These are phyloP conservation scores for Symbiodinium pilosum DNA, from an alignment of 73 alveolate species.

Conservation along the genomic window DNA sequence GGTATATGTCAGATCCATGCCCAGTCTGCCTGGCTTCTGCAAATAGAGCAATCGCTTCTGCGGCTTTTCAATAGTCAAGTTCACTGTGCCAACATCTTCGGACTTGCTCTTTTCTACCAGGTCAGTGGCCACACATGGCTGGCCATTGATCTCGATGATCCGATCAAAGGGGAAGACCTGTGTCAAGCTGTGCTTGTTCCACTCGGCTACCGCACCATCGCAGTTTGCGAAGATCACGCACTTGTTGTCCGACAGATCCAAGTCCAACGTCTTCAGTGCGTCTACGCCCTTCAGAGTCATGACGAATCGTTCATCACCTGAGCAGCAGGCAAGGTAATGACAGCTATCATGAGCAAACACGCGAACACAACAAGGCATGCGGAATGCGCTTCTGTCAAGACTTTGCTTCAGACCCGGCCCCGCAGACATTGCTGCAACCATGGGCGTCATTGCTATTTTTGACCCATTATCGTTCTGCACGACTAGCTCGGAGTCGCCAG, in stretches of 20 bases:
- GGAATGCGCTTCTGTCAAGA: neutral
- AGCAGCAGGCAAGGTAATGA: neutral
- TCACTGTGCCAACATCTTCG: neutral
- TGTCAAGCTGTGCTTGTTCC: neutral
- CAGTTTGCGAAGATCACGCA: conserved; percentile 55
- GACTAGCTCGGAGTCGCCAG: conserved; percentile 9
- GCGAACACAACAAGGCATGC: neutral
- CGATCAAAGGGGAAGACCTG: conserved; percentile 76
- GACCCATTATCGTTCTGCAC: neutral
- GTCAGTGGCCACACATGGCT: conserved; percentile 23
- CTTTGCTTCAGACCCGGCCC: neutral
- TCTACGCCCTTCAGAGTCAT: neutral
- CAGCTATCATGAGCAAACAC: neutral
- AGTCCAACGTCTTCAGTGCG: conserved; percentile 36
- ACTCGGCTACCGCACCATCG: conserved; percentile 61
- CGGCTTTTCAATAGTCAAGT: conserved; percentile 19
- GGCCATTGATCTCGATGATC: conserved; percentile 43
- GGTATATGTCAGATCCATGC: conserved; percentile 33
- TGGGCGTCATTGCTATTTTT: neutral
- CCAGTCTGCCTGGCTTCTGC: conserved; percentile 51
- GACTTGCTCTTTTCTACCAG: neutral
- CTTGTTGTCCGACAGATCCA: conserved; percentile 48
- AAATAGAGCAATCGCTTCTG: conserved; percentile 38
- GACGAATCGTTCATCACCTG: conserved; percentile 13
- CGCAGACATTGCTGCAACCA: neutral